phyloP scores from a whole-genome alignment of 192 early-diverging fungal genomes.

The Jimgerdemannia flammicorona region DNA sequence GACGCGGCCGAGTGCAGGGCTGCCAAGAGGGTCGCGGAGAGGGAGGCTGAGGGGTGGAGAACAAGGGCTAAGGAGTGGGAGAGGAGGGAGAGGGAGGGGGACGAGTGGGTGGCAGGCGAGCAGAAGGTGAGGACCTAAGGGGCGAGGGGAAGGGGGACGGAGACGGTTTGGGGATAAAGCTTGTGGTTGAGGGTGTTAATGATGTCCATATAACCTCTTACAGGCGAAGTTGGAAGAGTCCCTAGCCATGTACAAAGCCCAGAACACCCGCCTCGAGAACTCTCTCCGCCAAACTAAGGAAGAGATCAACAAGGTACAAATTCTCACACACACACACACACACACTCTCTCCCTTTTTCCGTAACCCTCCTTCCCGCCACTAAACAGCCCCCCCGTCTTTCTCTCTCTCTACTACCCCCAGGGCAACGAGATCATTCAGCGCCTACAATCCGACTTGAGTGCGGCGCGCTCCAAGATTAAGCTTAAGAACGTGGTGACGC shows the following conservation, averaged over 20 bases:
- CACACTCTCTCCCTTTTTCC: background rate
- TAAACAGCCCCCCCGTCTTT: background rate
- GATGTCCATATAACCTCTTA: too few relatives aligned
- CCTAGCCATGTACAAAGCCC: background rate
- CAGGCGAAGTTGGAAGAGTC: background rate
- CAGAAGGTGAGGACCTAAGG: background rate
- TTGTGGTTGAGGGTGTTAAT: background rate
- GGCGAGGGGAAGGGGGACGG: background rate
- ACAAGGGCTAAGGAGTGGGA: background rate
- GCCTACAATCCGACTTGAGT: background rate
- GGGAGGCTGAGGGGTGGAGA: background rate
- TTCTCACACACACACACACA: background rate
- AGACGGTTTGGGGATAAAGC: background rate
- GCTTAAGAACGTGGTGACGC: background rate
- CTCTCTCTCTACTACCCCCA: background rate
- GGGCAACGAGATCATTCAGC: background rate
- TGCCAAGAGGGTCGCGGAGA: background rate
- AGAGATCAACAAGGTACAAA: background rate
- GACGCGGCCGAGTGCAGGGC: background rate
- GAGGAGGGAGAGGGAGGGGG: background rate
- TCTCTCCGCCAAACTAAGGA: background rate
- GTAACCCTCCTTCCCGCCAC: background rate
- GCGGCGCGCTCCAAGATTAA: background rate
- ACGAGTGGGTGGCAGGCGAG: background rate
- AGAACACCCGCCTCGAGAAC: background rate